Percentiles rank a stretch among this genome's conserved stretches.
phyloP scores from a whole-genome alignment of 108 stramenopile genomes.

The Nitzschia sp. region DNA sequence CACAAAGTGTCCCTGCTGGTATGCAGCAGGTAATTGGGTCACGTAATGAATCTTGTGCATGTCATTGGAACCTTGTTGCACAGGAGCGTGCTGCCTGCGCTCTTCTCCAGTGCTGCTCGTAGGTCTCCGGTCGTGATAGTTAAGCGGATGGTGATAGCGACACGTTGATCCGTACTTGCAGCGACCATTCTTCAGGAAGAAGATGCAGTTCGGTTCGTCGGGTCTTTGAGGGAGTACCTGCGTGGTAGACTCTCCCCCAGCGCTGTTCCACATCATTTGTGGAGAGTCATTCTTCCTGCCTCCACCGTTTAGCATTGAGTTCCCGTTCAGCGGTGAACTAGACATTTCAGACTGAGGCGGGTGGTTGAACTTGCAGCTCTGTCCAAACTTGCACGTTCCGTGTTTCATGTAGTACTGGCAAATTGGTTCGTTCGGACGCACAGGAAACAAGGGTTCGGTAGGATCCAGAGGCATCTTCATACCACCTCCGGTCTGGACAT shows the following conservation, averaged over 20 bases:
- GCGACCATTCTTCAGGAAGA: constrained; percentile 83
- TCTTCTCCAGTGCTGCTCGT: constrained; percentile 11
- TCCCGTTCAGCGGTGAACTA: constrained; percentile 2
- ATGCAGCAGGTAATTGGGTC: constrained; percentile 28
- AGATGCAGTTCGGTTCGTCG: constrained; percentile 87
- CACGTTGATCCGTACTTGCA: constrained; percentile 93
- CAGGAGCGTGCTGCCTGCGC: not conserved
- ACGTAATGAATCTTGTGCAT: constrained; percentile 31
- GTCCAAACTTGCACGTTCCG: constrained; percentile 92
- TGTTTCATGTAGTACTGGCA: constrained; percentile 93
- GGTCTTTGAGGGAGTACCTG: constrained; percentile 78
- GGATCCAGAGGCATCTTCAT: constrained; percentile 70
- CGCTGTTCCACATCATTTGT: constrained; percentile 17
- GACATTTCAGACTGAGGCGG: constrained; percentile 50
- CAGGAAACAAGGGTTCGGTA: constrained; percentile 79
- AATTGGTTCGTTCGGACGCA: constrained; percentile 80
- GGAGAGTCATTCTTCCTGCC: constrained; percentile 22
- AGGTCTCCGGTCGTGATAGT: constrained; percentile 22
- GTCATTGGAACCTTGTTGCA: not conserved
- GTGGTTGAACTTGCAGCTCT: constrained; percentile 91
- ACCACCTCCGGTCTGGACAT: constrained; percentile 88
- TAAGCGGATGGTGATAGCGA: constrained; percentile 89
- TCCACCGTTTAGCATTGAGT: constrained; percentile 2
- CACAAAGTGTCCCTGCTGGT: constrained; percentile 41
- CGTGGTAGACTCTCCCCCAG: constrained; percentile 22